phyloP scores from a whole-genome alignment of 768 basidiomycete genomes.

The Boletus sp. region DNA sequence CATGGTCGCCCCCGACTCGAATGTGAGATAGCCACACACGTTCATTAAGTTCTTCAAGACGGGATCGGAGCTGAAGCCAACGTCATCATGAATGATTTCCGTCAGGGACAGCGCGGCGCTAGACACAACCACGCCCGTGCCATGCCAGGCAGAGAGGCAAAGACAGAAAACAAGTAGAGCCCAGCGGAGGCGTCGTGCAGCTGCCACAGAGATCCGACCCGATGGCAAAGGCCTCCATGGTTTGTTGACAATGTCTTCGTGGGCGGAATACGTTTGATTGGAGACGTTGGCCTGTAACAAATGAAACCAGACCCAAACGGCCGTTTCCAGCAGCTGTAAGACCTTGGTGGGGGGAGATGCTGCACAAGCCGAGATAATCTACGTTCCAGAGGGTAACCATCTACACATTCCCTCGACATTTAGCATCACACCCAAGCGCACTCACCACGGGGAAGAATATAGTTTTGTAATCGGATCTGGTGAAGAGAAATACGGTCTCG shows the following conservation, averaged over 20 bases:
- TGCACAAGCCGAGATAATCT: constrained; percentile 11
- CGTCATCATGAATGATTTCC: constrained; percentile 31
- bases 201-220: constrained; percentile 24
- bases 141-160: constrained; percentile 19
- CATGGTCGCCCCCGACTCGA: constrained; percentile 34
- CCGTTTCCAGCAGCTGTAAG: background rate
- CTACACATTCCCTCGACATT: background rate
- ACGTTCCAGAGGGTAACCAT: background rate
- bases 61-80: constrained; percentile 23
- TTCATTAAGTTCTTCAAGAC: constrained; percentile 32
- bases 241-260: constrained; percentile 35
- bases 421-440: background rate
- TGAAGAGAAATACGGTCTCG: constrained; percentile 34
- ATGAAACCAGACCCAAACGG: constrained; percentile 32
- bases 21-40: constrained; percentile 30
- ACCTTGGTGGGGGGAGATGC: background rate
- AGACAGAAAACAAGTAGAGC: constrained; percentile 28
- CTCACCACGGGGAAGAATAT: constrained; percentile 35
- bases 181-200: constrained; percentile 32
- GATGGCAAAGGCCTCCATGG: constrained; percentile 39
- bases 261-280: constrained; percentile 26
- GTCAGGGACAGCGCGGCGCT: constrained; percentile 23
- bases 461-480: constrained; percentile 34
- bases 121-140: constrained; percentile 15
- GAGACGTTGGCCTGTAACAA: constrained; percentile 33